Percentiles rank a stretch among this genome's conserved stretches.
These are phyloP conservation scores for Ambrosiella cleistominuta DNA, from an alignment of 2,329 filamentous ascomycete species.

Conservation along the genomic window DNA sequence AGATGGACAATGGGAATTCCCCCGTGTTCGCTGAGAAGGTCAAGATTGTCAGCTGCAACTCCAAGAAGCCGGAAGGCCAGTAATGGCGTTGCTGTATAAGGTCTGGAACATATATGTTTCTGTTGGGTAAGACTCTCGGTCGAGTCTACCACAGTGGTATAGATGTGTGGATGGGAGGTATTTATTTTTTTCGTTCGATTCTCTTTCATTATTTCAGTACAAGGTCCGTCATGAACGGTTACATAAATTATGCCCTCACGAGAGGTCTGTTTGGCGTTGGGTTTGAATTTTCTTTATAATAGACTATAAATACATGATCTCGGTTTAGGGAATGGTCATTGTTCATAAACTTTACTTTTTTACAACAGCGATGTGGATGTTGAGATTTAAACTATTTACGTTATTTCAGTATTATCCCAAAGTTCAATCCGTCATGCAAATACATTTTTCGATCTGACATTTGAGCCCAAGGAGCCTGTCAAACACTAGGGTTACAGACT, in stretches of 20 bases:
- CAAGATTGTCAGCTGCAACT: conserved; percentile 97
- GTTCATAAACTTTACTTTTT: no score
- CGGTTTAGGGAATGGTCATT: neutral
- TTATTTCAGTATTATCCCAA: no score
- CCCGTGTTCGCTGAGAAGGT: conserved; percentile 73
- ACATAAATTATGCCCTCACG: neutral
- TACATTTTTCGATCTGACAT: no score
- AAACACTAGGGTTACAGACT: no score
- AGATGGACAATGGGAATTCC: conserved; percentile 61
- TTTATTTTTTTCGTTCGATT: neutral
- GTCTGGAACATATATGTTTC: no score
- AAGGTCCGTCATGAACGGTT: neutral
- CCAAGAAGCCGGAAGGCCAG: conserved; percentile 44
- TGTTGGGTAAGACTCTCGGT: no score
- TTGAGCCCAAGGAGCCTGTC: no score
- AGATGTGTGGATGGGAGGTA: neutral
- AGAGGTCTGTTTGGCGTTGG: neutral
- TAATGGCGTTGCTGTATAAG: neutral
- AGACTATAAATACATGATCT: neutral
- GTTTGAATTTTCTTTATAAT: neutral
- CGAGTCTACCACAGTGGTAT: no score
- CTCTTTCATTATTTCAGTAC: neutral
- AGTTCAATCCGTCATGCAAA: no score
- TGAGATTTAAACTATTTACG: no score
- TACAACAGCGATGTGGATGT: no score